Evolutionary conservation across 345 rosid genomes (phyloP).

Genomic region (Salix suchowensis): DNA sequence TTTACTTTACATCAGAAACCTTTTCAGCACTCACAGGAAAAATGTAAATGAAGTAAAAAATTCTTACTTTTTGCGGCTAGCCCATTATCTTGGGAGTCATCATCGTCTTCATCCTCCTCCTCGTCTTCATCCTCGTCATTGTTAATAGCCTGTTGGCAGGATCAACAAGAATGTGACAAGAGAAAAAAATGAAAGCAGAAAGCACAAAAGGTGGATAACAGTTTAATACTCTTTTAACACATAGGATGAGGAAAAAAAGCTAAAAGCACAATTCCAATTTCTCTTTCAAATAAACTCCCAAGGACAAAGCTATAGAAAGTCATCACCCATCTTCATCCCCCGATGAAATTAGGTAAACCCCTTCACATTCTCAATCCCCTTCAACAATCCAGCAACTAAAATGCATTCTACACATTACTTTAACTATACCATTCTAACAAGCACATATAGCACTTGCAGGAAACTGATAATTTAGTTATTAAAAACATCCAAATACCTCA

Average conservation of each 20-base stretch:
- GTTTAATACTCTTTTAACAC: not conserved
- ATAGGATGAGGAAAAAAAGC: not conserved
- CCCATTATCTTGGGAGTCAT: constrained; percentile 33
- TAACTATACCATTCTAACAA: not conserved
- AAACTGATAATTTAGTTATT: not conserved
- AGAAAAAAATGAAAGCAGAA: no score
- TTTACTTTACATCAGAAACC: no score
- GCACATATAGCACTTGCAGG: not conserved
- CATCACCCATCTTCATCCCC: no score
- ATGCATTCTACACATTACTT: not conserved
- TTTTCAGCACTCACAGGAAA: no score
- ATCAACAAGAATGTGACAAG: no score
- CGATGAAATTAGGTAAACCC: no score
- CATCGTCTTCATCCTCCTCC: constrained; percentile 35
- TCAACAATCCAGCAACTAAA: not conserved
- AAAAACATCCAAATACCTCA: constrained; percentile 15
- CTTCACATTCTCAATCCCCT: no score
- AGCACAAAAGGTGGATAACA: not conserved
- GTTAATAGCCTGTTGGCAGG: constrained; percentile 17
- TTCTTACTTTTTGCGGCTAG: constrained; percentile 58
- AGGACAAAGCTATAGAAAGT: no score
- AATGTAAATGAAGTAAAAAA: not conserved
- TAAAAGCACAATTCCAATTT: no score
- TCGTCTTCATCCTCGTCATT: constrained; percentile 15
- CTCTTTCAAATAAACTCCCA: no score